Base-by-base conservation (phyloP, 768 basidiomycete species). In the Trametes villosa region DNA sequence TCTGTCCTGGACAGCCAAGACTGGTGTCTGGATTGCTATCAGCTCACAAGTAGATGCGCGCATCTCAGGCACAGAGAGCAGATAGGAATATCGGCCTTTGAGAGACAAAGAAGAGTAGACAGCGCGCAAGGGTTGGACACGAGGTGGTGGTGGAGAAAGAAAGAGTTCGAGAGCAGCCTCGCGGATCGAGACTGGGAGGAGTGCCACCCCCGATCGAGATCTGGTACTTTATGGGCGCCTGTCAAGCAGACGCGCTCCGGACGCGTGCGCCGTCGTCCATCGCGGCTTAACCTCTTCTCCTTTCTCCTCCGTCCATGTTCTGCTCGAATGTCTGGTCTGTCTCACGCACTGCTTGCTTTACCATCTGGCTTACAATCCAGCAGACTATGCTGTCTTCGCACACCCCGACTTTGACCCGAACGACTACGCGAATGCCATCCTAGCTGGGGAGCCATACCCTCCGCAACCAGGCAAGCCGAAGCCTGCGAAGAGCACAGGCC, bases 401-500 rank as follows among this genome's bases (percentile, higher is more conserved):
- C 80, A 76, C 41, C 72, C 85, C 2, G 80, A 86, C 33, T 98
- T 98, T 72, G 89, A 96, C 71, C 81, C 92, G 17, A 90, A 92
- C 69, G 89, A 91, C 41, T 97, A 96, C 71, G 96, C 96, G 2
- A 95, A 95, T 72, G 87, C 92, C 17, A 83, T 96, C 54, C 82
- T 98, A 24, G 89, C 94, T 5, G 91, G 92, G 26, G 89, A 94
- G 65, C 71, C 86, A 0, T 93, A 96, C 71, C 83, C 86, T 76
- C 74, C 58, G 69, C 72, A 75, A 74, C 67, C 71, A 29, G 69
- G 73, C 59, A 78, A 76, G 64, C 63, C 71, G 27, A 58, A 74
- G 67, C 49, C 71, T 9, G 59, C 69, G 30, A 80, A 79, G 66
- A 59, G 69, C 20, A 65, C 78, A 15, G 70, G 74, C 0, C 78